Percentiles rank a stretch among this genome's conserved stretches.
Evolutionary conservation across 2,329 filamentous ascomycete genomes (phyloP).

Genomic region (Acarospora socialis): DNA sequence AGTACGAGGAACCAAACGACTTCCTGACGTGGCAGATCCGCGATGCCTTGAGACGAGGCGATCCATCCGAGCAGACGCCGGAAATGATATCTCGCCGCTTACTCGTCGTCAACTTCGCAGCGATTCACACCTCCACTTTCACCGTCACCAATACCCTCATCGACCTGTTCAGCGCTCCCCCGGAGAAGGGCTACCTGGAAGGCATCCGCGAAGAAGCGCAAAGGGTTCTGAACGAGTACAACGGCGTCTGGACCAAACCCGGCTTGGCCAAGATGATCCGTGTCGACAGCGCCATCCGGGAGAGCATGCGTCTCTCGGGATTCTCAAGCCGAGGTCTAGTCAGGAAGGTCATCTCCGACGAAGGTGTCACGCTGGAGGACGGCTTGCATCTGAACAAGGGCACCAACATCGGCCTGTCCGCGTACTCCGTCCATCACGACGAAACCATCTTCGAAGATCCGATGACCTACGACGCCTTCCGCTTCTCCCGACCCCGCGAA

Average conservation of each 20-base stretch:
- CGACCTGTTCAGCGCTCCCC: conserved; percentile 17
- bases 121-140: conserved; percentile 21
- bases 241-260: conserved; percentile 23
- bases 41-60: conserved; percentile 33
- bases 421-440: conserved; percentile 35
- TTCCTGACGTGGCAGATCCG: conserved; percentile 45
- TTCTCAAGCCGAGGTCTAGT: conserved; percentile 23
- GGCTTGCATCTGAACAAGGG: too few relatives aligned
- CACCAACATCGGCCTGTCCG: conserved; percentile 29
- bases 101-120: conserved; percentile 32
- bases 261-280: conserved; percentile 24
- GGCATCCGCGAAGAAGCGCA: conserved; percentile 24
- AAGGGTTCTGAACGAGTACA: conserved; percentile 15
- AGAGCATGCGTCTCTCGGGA: conserved; percentile 28
- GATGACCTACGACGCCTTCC: conserved; percentile 34
- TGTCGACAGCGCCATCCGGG: conserved; percentile 30
- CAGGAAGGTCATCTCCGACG: conserved; percentile 16
- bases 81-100: conserved; percentile 36
- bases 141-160: conserved; percentile 19
- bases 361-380: conserved; percentile 17
- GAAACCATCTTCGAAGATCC: conserved; percentile 30
- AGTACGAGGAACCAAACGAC: conserved; percentile 38
- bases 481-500: conserved; percentile 33
- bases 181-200: conserved; percentile 14
- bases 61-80: conserved; percentile 31